Base-by-base conservation (phyloP, 2,329 filamentous ascomycete genomes). In the Penicillium sp. region DNA sequence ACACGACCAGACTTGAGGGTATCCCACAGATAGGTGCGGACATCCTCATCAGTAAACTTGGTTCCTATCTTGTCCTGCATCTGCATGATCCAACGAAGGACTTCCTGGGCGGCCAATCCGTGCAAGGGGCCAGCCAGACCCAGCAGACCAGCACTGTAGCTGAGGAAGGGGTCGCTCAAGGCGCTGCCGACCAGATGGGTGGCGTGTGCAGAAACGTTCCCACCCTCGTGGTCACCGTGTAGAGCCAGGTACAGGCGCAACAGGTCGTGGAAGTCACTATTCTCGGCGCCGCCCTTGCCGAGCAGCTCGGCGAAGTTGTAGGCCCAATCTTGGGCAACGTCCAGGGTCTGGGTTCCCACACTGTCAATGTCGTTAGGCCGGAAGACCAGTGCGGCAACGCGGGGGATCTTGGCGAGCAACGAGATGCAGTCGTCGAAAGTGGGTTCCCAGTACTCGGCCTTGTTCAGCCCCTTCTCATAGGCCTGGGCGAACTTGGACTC, bases 271-370 rank as follows among this genome's bases (percentile, higher is more conserved):
- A 98, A 66, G 51, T 71, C 60, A 48, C 63, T 42, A 60, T 97
- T 85, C 71, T 95, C 78, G 70, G 85, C 82, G 57, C 89, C 89
- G 41, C 85, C 81, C 75, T 94, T 95, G 64, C 91, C 91, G 44
- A 97, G 81, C 82, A 97, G 89, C 56, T 89, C 87, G 37, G 93
- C 93, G 64, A 96, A 98, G 79, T 98, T 98, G 78, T 96, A 95
- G 0, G 90, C 86, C 93, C 93, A 98, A 72, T 98, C 93, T 73
- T 96, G 88, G 58, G 86, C 79, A 47, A 81, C 71, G 62, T 98
- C 90, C 40, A 94, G 64, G 76, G 68, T 86, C 75, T 59, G 85
- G 80, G 7, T 88, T 83, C 52, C 95, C 77, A 56, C 86, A 75
- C 63, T 85, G 84, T 68, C 90, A 82, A 59, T 77, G 73, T 66